Base-by-base conservation (phyloP, 352 stramenopile species). In the Pythium aquatile region DNA sequence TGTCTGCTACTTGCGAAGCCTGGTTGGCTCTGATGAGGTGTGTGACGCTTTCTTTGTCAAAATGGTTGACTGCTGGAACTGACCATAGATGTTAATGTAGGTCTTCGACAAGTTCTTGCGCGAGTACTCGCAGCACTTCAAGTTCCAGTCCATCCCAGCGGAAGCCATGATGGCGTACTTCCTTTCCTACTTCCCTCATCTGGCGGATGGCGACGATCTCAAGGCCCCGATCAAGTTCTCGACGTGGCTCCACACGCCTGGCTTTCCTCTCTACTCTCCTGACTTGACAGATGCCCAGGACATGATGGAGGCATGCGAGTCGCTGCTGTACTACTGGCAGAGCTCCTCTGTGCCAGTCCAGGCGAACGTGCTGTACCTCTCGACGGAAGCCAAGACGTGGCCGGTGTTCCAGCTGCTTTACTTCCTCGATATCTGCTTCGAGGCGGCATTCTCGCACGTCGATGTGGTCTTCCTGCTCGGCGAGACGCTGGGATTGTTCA, bases 111-210 rank as follows among this genome's bases (percentile, higher is more conserved):
- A 74, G 29, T 93, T 91, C 59, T 75, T 93, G 37, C 81, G 79
- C 24, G 67, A 68, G 5, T 93, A 93, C 69, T 84, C 80, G 28
- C 69, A 72, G 10, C 70, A 83, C 30, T 93, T 87, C 37, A 70
- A 79, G 46, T 93, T 93, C 64, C 79, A 88, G 70, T 93, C 83
- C 17, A 93, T 93, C 51, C 70, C 76, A 54, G 83, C 83, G 0
- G 83, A 93, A 39, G 77, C 74, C 13, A 88, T 88, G 79, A 84
- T 90, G 48, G 54, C 64, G 3, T 93, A 79, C 72, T 93, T 91
- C 61, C 63, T 93, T 14, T 67, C 77, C 35, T 83, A 75, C 57
- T 93, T 93, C 29, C 81, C 83, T 5, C 61, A 85, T 3, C 71
- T 88, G 17, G 75, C 75, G 4, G 78, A 87, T n/a, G 66, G 66